Evolutionary conservation across 2,329 filamentous ascomycete genomes (phyloP).

Genomic region (Hypomyces perniciosus): DNA sequence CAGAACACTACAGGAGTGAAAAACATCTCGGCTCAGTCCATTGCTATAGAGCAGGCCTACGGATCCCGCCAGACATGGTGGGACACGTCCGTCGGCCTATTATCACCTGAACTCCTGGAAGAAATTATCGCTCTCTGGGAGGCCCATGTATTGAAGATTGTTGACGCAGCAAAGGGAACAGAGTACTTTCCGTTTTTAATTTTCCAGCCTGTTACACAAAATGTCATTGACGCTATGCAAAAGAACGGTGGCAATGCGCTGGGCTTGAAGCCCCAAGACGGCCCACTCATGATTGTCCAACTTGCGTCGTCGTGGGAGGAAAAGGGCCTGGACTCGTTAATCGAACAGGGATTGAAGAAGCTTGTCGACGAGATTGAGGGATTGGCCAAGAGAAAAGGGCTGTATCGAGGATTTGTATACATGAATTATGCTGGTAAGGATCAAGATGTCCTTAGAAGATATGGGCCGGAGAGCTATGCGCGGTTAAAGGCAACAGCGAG

Average conservation of each 20-base stretch:
- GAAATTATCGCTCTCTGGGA: constrained; percentile 24
- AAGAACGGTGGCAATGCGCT: constrained; percentile 37
- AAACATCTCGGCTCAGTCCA: constrained; percentile 21
- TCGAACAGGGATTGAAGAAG: constrained; percentile 19
- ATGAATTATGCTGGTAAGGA: constrained; percentile 28
- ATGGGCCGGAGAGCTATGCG: constrained; percentile 29
- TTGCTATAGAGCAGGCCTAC: constrained; percentile 19
- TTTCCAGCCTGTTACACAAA: constrained; percentile 35
- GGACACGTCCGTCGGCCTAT: constrained; percentile 22
- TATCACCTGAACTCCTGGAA: constrained; percentile 19
- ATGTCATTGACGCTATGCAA: constrained; percentile 25
- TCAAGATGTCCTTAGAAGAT: constrained; percentile 34
- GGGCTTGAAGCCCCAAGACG: constrained; percentile 30
- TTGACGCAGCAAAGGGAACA: constrained; percentile 9
- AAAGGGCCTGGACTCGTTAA: constrained; percentile 23
- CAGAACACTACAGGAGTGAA: constrained; percentile 16
- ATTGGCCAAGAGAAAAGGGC: constrained; percentile 22
- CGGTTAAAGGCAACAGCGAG: constrained; percentile 19
- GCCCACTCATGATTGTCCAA: constrained; percentile 29
- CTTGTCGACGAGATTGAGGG: constrained; percentile 18
- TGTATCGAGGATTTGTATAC: constrained; percentile 30
- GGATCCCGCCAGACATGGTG: constrained; percentile 26
- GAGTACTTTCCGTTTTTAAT: constrained; percentile 19
- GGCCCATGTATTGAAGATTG: constrained; percentile 12
- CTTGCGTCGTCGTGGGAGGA: constrained; percentile 21